These are phyloP conservation scores for Penicillium sp. DNA, from an alignment of 2,329 filamentous ascomycete species.

Conservation along the genomic window DNA sequence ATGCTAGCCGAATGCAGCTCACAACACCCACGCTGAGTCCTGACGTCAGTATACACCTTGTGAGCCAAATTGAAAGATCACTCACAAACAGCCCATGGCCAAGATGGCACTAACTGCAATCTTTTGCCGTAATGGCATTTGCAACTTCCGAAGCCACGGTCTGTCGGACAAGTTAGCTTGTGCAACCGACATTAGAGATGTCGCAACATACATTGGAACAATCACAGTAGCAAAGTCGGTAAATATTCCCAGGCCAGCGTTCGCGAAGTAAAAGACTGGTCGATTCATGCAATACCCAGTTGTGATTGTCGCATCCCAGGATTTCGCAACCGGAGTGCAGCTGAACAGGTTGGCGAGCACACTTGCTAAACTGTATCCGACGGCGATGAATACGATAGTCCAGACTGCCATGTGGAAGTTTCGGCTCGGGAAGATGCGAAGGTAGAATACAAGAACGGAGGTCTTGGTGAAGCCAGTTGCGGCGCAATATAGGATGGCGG, in stretches of 20 bases:
- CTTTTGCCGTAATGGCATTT: conserved; percentile 34
- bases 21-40: conserved; percentile 29
- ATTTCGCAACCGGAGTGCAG: conserved; percentile 28
- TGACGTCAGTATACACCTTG: background rate
- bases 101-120: conserved; percentile 30
- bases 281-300: conserved; percentile 28
- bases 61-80: background rate
- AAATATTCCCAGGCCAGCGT: conserved; percentile 30
- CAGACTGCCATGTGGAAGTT: conserved; percentile 28
- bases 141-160: conserved; percentile 31
- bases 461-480: conserved; percentile 34
- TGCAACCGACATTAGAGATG: background rate
- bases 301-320: conserved; percentile 27
- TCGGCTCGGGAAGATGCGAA: conserved; percentile 31
- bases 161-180: conserved; percentile 13
- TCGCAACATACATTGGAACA: conserved; percentile 28
- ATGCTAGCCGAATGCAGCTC: conserved; percentile 31
- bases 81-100: conserved; percentile 33
- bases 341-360: conserved; percentile 30
- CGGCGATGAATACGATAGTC: conserved; percentile 26
- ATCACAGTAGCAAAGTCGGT: conserved; percentile 33
- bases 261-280: conserved; percentile 34
- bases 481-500: conserved; percentile 33
- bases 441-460: conserved; percentile 33
- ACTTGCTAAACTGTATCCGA: conserved; percentile 29